Base-by-base conservation (phyloP, 129 eudicot species). In the Apium graveolens region DNA sequence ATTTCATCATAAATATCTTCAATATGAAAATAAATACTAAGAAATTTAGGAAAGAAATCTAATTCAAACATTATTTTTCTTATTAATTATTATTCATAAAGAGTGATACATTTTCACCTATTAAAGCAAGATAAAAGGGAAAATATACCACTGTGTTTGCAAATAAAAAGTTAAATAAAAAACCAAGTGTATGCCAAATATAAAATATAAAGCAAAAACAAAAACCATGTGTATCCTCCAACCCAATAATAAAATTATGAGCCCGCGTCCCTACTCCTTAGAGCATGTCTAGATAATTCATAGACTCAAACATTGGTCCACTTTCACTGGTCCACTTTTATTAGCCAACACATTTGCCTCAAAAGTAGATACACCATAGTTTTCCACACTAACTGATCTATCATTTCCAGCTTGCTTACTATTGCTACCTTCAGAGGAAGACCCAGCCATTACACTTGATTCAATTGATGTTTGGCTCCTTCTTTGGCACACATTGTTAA, bases 241-340 rank as follows among this genome's bases (percentile, higher is more conserved):
- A 5, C 32, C 32, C 31, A 26, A 18, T 0, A 49, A 49, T 49
- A 49, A n/a, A 49, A 49, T 2, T 24, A 8, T 24, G 13, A 26
- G 32, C 34, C 34, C 68, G 11, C 0, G 32, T 34, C 68, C 32
- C 29, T 60, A 60, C 68, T 60, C 16, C 17, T 60, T 16, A 26
- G 16, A 82, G 82, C 88, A 84, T 82, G 70, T 82, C 88, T 84
- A 84, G 72, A 80, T 80, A 87, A 79, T 83, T 87, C 85, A 79
- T 84, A 76, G 85, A 86, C 76, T 81, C 90, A 70, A 82, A 84
- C 44, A 80, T 39, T 12, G 72, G 13, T n/a, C n/a, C n/a, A n/a
- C n/a, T n/a, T n/a, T n/a, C n/a, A n/a, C n/a, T n/a, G n/a, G n/a
- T n/a, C n/a, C n/a, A 66, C 29, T 26, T 14, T 63, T 5, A 14